These are phyloP conservation scores for Graphilbum fragrans DNA, from an alignment of 2,329 filamentous ascomycete species.

Conservation along the genomic window DNA sequence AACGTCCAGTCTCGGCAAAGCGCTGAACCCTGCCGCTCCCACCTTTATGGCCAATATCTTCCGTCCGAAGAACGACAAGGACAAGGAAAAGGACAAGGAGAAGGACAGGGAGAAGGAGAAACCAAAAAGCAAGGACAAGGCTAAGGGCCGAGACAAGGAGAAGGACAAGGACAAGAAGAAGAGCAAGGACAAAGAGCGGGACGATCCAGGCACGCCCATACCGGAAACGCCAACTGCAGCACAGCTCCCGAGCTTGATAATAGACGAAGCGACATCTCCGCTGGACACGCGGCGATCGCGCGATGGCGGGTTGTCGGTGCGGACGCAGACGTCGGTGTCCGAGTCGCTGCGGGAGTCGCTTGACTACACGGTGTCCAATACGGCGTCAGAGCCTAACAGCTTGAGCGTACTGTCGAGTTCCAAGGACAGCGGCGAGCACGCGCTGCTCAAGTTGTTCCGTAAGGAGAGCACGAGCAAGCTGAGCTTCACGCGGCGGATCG, in stretches of 20 bases:
- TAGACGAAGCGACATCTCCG: slow-evolving; percentile 29
- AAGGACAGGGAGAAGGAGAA: slow-evolving; percentile 26
- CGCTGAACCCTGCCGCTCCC: slow-evolving; percentile 77
- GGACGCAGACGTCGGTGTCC: slow-evolving; percentile 44
- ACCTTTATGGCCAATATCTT: slow-evolving; percentile 70
- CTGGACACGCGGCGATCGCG: slow-evolving; percentile 41
- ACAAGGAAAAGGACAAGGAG: slow-evolving; percentile 19
- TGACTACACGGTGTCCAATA: slow-evolving; percentile 43
- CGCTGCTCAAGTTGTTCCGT: slow-evolving; percentile 52
- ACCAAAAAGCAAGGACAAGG: slow-evolving; percentile 25
- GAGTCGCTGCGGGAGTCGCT: slow-evolving; percentile 49
- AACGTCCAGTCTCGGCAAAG: slow-evolving; percentile 37
- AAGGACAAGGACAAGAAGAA: slow-evolving; percentile 21
- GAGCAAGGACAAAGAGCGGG: slow-evolving; percentile 20
- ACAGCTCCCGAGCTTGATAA: slow-evolving; percentile 25
- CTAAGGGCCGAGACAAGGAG: slow-evolving; percentile 21
- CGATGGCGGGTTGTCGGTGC: slow-evolving; percentile 41
- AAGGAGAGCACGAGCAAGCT: slow-evolving; percentile 57
- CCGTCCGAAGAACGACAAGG: slow-evolving; percentile 25
- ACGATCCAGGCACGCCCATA: background rate
- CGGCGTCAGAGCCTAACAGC: slow-evolving; percentile 38
- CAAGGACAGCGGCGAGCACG: slow-evolving; percentile 33
- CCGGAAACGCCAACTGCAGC: slow-evolving; percentile 14
- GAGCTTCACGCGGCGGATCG: slow-evolving; percentile 42
- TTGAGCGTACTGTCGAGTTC: slow-evolving; percentile 26